Evolutionary conservation across 371 early-diverging fungal species (phyloP).

Genomic region (Apophysomyces variabilis): DNA sequence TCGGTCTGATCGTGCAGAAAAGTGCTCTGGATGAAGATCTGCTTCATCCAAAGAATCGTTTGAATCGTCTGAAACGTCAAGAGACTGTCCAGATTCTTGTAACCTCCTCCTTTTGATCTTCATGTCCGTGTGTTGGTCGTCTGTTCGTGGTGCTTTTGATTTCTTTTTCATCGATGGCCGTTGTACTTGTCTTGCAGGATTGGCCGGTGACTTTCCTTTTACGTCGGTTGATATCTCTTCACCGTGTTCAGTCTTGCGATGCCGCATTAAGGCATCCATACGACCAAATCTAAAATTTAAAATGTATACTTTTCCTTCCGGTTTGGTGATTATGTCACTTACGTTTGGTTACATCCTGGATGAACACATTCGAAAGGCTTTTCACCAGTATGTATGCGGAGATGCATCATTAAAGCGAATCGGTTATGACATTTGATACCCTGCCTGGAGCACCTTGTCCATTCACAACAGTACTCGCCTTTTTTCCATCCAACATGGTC

Average conservation of each 20-base stretch:
- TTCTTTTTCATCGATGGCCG: slow-evolving; percentile 13
- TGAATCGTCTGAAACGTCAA: slow-evolving; percentile 1
- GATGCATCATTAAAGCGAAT: slow-evolving; percentile 69
- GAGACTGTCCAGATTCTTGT: background rate
- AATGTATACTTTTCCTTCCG: background rate
- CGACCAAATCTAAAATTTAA: slow-evolving; percentile 44
- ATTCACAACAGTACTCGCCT: slow-evolving; percentile 65
- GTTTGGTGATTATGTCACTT: slow-evolving; percentile 14
- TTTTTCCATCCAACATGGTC: slow-evolving; percentile 74
- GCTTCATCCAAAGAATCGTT: slow-evolving; percentile 1
- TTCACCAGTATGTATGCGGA: slow-evolving; percentile 73
- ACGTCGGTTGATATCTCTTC: slow-evolving; percentile 16
- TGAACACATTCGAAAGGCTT: slow-evolving; percentile 66
- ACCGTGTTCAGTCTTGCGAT: slow-evolving; percentile 30
- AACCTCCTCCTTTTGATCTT: background rate
- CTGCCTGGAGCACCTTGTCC: slow-evolving; percentile 62
- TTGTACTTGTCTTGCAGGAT: slow-evolving; percentile 10
- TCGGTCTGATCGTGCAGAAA: background rate
- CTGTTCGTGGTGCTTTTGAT: background rate
- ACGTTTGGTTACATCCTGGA: slow-evolving; percentile 50
- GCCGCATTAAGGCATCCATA: slow-evolving; percentile 49
- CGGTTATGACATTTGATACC: slow-evolving; percentile 66
- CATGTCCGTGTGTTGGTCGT: slow-evolving; percentile 5
- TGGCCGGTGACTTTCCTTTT: slow-evolving; percentile 6
- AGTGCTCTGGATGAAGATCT: background rate